A percentile compares a stretch with the other conserved stretches of the same genome.
Conservation (phyloP, 176 grass and related monocot genomes). For the Carex myosuroides region DNA sequence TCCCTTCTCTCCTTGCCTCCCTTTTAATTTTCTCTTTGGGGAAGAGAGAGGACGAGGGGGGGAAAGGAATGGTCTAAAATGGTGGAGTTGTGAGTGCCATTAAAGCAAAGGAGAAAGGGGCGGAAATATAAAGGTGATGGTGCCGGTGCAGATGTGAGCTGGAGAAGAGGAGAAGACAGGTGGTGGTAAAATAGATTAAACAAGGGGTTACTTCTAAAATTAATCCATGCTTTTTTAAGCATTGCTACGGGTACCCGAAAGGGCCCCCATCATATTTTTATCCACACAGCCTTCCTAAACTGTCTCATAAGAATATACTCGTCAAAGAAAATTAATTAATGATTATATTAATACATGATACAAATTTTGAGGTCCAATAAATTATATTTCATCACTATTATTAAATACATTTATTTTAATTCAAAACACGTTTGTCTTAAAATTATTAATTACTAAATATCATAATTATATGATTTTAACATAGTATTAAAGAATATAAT, state of each 20-base stretch:
- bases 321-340: background rate
- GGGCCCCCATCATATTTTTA: background rate
- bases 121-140: constrained; percentile 17
- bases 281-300: background rate
- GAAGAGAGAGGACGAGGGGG: background rate
- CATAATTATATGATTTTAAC: background rate
- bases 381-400: too few species aligned
- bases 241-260: background rate
- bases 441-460: background rate
- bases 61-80: constrained; percentile 12
- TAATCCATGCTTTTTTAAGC: background rate
- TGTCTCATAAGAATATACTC: too few species aligned
- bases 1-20: background rate
- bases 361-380: too few species aligned
- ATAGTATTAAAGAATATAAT: background rate
- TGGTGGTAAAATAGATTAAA: constrained; percentile 22
- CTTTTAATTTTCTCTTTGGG: constrained; percentile 1
- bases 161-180: constrained; percentile 14
- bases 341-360: background rate
- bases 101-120: constrained; percentile 25
- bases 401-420: too few species aligned
- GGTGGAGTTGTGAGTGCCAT: constrained; percentile 39
- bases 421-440: background rate
- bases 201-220: constrained; percentile 21
- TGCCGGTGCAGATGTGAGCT: constrained; percentile 23